Percentiles rank a stretch among this genome's conserved stretches.
phyloP scores from a whole-genome alignment of 441 rosid species.

The Macaranga tanarius region DNA sequence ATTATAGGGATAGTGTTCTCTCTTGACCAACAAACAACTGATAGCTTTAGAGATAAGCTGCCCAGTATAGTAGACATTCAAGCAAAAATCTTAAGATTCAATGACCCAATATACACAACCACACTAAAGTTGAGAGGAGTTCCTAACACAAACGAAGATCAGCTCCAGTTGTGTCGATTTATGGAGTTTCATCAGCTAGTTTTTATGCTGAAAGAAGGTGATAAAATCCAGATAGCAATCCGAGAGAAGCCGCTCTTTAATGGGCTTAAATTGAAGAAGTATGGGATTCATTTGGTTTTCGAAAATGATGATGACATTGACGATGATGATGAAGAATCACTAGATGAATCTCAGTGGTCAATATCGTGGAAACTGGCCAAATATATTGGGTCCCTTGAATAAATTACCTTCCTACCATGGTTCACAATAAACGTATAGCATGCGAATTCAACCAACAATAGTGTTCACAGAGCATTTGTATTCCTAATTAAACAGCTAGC shows the following conservation, averaged over 20 bases:
- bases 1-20: conserved; percentile 49
- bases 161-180: conserved; percentile 50
- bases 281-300: conserved; percentile 34
- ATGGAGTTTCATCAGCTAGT: conserved; percentile 35
- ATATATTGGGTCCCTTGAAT: not conserved
- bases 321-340: conserved; percentile 29
- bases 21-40: conserved; percentile 29
- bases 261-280: conserved; percentile 35
- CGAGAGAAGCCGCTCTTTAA: conserved; percentile 6
- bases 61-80: conserved; percentile 37
- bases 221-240: conserved; percentile 20
- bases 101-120: not conserved
- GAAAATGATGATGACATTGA: conserved; percentile 38
- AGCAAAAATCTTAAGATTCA: conserved; percentile 32
- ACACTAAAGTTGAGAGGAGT: conserved; percentile 44
- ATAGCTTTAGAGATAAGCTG: conserved; percentile 30
- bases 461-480: too few relatives aligned
- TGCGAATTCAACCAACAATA: too few relatives aligned
- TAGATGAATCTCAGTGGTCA: conserved; percentile 26
- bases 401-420: not conserved
- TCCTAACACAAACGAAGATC: conserved; percentile 41
- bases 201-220: conserved; percentile 32
- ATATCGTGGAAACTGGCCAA: conserved; percentile 36
- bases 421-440: too few relatives aligned
- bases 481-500: too few relatives aligned